phyloP scores from a whole-genome alignment of 2,329 filamentous ascomycete genomes.

The Xylariales sp. region DNA sequence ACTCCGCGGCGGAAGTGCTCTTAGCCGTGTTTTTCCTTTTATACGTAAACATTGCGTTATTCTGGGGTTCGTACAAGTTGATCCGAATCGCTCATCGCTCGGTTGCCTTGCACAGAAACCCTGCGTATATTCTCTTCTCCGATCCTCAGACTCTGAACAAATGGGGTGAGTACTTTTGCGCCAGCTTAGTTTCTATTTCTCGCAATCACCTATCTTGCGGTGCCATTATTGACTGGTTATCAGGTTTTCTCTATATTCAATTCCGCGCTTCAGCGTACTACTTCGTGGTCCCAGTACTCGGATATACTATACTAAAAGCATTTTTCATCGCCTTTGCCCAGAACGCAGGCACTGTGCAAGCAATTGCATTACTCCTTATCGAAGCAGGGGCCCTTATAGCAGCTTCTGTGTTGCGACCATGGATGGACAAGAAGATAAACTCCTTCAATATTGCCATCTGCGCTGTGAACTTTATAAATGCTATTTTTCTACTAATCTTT shows the following conservation, averaged over 20 bases:
- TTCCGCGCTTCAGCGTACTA: conserved; percentile 97
- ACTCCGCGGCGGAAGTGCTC: conserved; percentile 87
- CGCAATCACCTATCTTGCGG: not conserved
- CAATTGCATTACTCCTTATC: conserved; percentile 83
- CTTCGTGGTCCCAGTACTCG: conserved; percentile 84
- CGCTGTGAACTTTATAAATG: conserved; percentile 89
- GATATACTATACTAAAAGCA: conserved; percentile 85
- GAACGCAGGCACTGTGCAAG: conserved; percentile 75
- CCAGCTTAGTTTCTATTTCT: not conserved
- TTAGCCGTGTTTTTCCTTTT: conserved; percentile 90
- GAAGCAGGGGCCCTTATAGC: conserved; percentile 82
- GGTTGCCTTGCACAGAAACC: conserved; percentile 92
- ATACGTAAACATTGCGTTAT: conserved; percentile 80
- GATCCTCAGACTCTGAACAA: conserved; percentile 95
- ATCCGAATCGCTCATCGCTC: conserved; percentile 89
- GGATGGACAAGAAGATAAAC: conserved; percentile 99
- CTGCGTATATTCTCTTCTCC: conserved; percentile 95
- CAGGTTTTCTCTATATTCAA: conserved; percentile 93
- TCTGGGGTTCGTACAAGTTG: conserved; percentile 90
- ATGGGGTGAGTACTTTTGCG: conserved; percentile 64
- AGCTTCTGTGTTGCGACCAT: conserved; percentile 84
- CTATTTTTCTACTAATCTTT: conserved; percentile 90
- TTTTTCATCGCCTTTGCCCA: conserved; percentile 90
- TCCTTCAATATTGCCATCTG: conserved; percentile 95
- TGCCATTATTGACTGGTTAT: conserved; percentile 8